Base-by-base conservation (phyloP, 768 basidiomycete genomes). In the Coprinopsis cinerea region DNA sequence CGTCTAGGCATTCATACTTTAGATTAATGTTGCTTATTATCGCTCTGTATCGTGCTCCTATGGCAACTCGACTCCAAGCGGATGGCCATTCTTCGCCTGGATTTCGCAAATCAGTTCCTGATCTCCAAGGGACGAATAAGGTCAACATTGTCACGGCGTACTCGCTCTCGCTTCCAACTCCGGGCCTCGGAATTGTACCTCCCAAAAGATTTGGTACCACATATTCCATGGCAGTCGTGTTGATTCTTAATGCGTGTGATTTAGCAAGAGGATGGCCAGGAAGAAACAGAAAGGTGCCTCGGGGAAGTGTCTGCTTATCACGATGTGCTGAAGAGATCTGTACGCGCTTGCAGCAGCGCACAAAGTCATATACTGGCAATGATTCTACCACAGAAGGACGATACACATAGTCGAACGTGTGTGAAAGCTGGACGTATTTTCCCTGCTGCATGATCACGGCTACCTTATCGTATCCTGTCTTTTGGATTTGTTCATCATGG, bases 1-100 rank as follows among this genome's bases (percentile, higher is more conserved):
- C 62, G 62, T 70, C 67, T 17, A 61, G 34, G 48, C 69, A 71
- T 55, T 72, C 67, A 60, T 69, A 66, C 17, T 52, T 37, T 1
- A 70, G 26, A 42, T 72, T 61, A 48, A 67, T 63, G 44, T 64
- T 62, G 1, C 57, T 51, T 54, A 68, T 66, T 2, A 65, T 36
- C 37, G 56, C 23, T 22, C 25, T 18, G 34, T 61, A 44, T 22
- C 48, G 2, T 5, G 18, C 7, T 10, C 39, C 44, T 47, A 65
- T 63, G 6, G 28, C 25, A 45, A 60, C 35, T 3, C 40, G 24
- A 2, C 41, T 15, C 48, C 64, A 67, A 2, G 61, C 46, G 28
- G 60, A 54, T 56, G 59, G 59, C 63, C 63, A 70, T 17, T 49
- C 55, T 23, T 53, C 23, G 4, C 55, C 36, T 1, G 36, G 32